Conservation (phyloP, 164 flowering plant species). For the Cinnamomum chago region DNA sequence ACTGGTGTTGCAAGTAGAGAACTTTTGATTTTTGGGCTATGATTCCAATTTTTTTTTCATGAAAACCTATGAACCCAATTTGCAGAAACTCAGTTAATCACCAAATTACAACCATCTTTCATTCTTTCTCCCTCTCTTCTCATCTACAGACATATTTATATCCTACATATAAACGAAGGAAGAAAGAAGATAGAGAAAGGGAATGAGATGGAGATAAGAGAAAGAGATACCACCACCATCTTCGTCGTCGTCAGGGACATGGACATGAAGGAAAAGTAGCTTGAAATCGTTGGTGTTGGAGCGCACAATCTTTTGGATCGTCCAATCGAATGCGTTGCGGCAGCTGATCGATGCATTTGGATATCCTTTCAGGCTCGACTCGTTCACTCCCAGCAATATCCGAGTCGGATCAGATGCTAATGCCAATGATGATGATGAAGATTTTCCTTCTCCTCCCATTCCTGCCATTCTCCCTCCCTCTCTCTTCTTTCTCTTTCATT, state of each 20-base stretch:
- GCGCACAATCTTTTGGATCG: conserved; percentile 75
- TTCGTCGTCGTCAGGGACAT: conserved; percentile 67
- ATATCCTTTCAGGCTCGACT: conserved; percentile 81
- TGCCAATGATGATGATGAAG: neutral
- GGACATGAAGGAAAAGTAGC: conserved; percentile 84
- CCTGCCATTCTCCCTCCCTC: conserved; percentile 12
- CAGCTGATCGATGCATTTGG: conserved; percentile 90
- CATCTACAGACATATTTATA: too few relatives aligned
- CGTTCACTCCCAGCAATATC: conserved; percentile 83
- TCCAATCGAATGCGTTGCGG: conserved; percentile 84
- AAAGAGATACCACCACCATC: conserved; percentile 44
- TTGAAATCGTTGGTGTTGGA: conserved; percentile 62
- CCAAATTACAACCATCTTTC: too few relatives aligned
- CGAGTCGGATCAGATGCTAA: conserved; percentile 47
- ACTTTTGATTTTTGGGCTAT: too few relatives aligned
- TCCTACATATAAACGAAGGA: neutral
- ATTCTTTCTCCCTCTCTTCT: too few relatives aligned
- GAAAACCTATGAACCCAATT: too few relatives aligned
- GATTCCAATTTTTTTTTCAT: too few relatives aligned
- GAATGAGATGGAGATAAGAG: neutral
- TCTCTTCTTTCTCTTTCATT: neutral
- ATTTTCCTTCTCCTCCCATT: conserved; percentile 21
- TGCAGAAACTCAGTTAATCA: too few relatives aligned
- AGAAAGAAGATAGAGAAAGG: neutral
- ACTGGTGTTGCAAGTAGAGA: too few relatives aligned